phyloP scores from a whole-genome alignment of 2,329 filamentous ascomycete genomes.

The Curvularia sp. region DNA sequence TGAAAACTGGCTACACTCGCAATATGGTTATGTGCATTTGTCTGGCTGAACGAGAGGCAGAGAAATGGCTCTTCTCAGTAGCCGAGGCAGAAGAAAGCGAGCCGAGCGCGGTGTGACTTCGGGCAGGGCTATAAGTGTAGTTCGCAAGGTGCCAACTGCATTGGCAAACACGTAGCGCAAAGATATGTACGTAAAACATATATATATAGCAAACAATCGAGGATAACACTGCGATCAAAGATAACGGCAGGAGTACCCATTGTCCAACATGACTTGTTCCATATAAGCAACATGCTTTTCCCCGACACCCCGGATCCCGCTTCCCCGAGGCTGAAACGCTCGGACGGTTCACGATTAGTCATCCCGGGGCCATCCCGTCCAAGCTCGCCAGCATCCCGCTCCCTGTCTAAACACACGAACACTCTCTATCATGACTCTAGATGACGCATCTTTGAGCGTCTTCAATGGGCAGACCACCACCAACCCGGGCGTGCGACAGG shows the following conservation, averaged over 20 bases:
- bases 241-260: not conserved
- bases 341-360: not conserved
- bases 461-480: conserved; percentile 14
- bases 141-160: conserved; percentile 27
- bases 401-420: not conserved
- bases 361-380: not conserved
- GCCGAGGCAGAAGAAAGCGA: conserved; percentile 40
- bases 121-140: conserved; percentile 36
- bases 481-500: conserved; percentile 15
- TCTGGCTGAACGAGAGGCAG: conserved; percentile 24
- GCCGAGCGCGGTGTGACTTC: conserved; percentile 36
- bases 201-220: not conserved
- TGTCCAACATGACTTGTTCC: not conserved
- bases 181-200: not conserved
- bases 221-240: not conserved
- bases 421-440: conserved; percentile 9
- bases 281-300: not conserved
- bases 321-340: not conserved
- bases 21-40: conserved; percentile 42
- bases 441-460: conserved; percentile 6
- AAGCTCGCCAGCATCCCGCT: not conserved
- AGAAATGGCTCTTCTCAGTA: conserved; percentile 12
- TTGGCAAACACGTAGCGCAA: not conserved
- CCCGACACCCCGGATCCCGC: not conserved
- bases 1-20: conserved; percentile 49